Evolutionary conservation across 1,284 basidiomycete species (phyloP), one percentile per base, ranked within the genome.

Genomic region (Ustilago trichophora): DNA sequence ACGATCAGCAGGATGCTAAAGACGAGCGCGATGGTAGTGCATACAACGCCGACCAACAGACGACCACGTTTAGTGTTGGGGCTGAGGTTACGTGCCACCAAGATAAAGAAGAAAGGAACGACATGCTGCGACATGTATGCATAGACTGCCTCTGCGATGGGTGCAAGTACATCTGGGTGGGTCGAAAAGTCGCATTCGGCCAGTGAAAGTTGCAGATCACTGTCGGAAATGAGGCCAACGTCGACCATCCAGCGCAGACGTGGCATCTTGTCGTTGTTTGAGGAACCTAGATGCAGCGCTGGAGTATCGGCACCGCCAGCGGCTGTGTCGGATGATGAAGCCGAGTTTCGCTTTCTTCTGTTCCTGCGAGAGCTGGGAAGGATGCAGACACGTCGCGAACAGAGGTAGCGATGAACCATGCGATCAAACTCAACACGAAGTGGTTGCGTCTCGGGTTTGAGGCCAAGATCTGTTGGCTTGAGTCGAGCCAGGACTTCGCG

Each of bases 171-270:
- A n/a, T 69, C 62, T 3, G 73, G 73, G 19, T 76, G 68, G 4
- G 68, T 72, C 1, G 71, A 64, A 31, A 57, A 50, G 32, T 56
- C 48, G 29, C 64, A 63, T 44, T 64, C 55, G 16, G 53, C 51
- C 26, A 73, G 27, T 8, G 57, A 48, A 2, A 63, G 52, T 15
- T 59, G 40, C 16, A 76, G 15, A 13, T 52, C 41, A 21, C 37
- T 42, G 22, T 73, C 71, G 1, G 64, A 66, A 22, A 76, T 32
- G 15, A 76, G 58, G 4, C 73, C 73, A 11, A 73, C 45, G 31
- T 72, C 68, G 50, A 73, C 40, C 67, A 73, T 70, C 73, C 73
- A 76, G 22, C 46, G 47, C 11, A 76, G 57, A 10, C 72, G 66
- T 6, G 64, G 52, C 43, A 58, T 45, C 40, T 52, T 60, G 13